These are phyloP conservation scores for Ochetophila trinervis DNA, from an alignment of 306 rosid species.

Conservation along the genomic window DNA sequence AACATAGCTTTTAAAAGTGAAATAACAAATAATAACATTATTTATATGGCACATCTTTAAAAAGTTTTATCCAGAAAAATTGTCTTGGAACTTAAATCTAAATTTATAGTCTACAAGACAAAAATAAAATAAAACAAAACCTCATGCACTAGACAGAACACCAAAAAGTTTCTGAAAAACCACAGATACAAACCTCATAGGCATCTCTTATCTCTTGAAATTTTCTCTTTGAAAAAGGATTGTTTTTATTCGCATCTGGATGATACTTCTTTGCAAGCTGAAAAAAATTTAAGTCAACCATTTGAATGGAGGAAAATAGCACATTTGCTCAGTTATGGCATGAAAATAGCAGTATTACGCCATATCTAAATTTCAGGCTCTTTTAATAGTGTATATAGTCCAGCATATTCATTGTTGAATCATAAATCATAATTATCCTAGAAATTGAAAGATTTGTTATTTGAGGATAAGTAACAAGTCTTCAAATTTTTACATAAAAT, in stretches of 20 bases:
- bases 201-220: constrained; percentile 97
- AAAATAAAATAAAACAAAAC: neutral
- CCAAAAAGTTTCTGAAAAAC: neutral
- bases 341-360: neutral
- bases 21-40: no score
- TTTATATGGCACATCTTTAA: no score
- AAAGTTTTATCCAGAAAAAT: no score
- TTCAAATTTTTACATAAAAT: neutral
- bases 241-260: constrained; percentile 86
- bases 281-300: constrained; percentile 14
- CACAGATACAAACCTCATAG: constrained; percentile 62
- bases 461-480: neutral
- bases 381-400: neutral
- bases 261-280: constrained; percentile 96
- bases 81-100: no score
- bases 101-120: no score
- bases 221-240: constrained; percentile 78
- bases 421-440: neutral
- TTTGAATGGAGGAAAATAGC: constrained; percentile 3
- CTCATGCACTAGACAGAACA: neutral
- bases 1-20: no score
- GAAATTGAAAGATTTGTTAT: neutral
- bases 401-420: neutral
- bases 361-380: neutral
- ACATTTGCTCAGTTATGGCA: neutral